Evolutionary conservation across 2,329 filamentous ascomycete species (phyloP).

Genomic region (Fusarium solani-melongenae): DNA sequence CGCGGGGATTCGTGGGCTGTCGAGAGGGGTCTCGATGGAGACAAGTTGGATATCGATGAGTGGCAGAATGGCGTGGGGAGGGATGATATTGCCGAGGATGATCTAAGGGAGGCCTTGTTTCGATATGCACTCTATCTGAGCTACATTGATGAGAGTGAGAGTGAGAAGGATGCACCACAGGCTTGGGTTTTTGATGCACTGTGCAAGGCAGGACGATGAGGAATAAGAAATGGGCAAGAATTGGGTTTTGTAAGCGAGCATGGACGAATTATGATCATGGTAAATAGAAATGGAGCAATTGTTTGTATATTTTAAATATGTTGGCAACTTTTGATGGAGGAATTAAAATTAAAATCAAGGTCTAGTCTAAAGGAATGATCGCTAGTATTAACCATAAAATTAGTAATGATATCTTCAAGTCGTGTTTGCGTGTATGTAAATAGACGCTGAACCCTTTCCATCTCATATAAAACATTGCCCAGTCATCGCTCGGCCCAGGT

Average conservation of each 20-base stretch:
- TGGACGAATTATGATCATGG: conserved; percentile 1
- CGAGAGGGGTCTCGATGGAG: conserved; percentile 5
- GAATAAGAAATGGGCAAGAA: not conserved
- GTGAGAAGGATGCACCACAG: conserved; percentile 43
- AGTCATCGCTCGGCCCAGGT: conserved; percentile 29
- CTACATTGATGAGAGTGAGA: conserved; percentile 42
- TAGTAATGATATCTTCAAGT: conserved; percentile 32
- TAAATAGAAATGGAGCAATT: not conserved
- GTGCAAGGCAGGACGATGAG: conserved; percentile 13
- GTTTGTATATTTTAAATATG: conserved; percentile 7
- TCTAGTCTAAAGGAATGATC: conserved; percentile 41
- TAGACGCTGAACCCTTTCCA: conserved; percentile 23
- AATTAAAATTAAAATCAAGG: conserved; percentile 27
- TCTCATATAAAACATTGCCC: conserved; percentile 20
- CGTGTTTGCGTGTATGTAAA: conserved; percentile 18
- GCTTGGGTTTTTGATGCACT: conserved; percentile 46
- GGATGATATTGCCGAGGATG: conserved; percentile 36
- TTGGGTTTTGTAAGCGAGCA: not conserved
- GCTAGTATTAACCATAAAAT: conserved; percentile 37
- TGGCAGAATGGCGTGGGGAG: conserved; percentile 39
- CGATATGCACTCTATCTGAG: conserved; percentile 51
- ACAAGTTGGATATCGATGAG: conserved; percentile 13
- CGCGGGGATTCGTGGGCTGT: conserved; percentile 40
- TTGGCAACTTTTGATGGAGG: conserved; percentile 10
- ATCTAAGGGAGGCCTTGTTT: conserved; percentile 45